Percentiles rank a stretch among this genome's conserved stretches.
phyloP scores from a whole-genome alignment of 1,284 basidiomycete genomes.

The Apiotrichum montevideense region DNA sequence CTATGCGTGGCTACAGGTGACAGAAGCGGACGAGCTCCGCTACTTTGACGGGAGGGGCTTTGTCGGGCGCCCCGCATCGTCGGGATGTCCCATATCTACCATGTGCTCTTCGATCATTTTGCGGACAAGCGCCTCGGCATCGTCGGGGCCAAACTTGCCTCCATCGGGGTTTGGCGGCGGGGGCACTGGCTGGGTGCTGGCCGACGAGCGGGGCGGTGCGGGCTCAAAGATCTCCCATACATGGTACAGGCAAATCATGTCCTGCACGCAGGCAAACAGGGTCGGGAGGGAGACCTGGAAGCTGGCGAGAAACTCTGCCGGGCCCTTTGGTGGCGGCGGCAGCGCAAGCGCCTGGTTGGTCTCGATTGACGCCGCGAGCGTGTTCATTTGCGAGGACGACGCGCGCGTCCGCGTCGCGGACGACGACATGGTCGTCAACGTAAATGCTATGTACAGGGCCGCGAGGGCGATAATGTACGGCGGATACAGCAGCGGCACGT shows the following conservation, averaged over 20 bases:
- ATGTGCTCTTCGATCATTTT: conserved; percentile 64
- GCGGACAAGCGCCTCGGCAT: conserved; percentile 50
- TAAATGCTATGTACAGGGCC: conserved; percentile 76
- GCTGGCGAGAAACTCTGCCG: conserved; percentile 66
- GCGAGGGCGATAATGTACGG: conserved; percentile 91
- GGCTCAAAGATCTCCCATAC: conserved; percentile 69
- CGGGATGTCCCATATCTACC: conserved; percentile 57
- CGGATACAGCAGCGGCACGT: conserved; percentile 82
- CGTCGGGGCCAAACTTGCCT: conserved; percentile 35
- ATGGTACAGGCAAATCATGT: conserved; percentile 81
- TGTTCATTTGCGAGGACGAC: conserved; percentile 44
- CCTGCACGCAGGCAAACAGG: conserved; percentile 80
- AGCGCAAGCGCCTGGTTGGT: conserved; percentile 35
- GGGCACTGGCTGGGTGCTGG: conserved; percentile 31
- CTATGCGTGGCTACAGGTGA: too few species aligned
- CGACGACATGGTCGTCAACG: conserved; percentile 36
- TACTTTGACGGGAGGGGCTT: conserved; percentile 11
- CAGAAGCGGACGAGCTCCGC: too few species aligned
- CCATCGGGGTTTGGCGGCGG: conserved; percentile 5
- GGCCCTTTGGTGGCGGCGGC: conserved; percentile 26
- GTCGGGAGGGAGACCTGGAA: conserved; percentile 77
- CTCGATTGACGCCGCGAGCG: conserved; percentile 47
- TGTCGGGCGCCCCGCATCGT: conserved; percentile 26
- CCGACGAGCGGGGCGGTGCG: conserved; percentile 8
- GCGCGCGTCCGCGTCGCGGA: conserved; percentile 38